phyloP scores from a whole-genome alignment of 2,329 filamentous ascomycete genomes.

The Microdochium nivale region DNA sequence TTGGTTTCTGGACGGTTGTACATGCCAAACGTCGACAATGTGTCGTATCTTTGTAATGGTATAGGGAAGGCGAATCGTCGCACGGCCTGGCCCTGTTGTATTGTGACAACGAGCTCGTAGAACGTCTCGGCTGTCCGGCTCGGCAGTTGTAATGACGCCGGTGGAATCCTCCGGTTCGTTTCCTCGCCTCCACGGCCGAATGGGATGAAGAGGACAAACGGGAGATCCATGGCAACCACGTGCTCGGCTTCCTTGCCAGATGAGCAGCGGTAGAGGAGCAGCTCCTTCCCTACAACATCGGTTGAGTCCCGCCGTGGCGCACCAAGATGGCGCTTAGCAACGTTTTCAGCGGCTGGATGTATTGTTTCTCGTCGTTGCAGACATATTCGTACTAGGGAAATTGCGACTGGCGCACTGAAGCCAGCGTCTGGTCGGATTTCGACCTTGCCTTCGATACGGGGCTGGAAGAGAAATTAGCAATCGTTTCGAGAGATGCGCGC shows the following conservation, averaged over 20 bases:
- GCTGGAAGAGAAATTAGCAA: slow-evolving; percentile 39
- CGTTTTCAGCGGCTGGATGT: slow-evolving; percentile 88
- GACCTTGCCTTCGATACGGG: slow-evolving; percentile 94
- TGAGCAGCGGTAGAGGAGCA: slow-evolving; percentile 80
- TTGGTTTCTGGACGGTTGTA: slow-evolving; percentile 93
- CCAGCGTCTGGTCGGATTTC: slow-evolving; percentile 85
- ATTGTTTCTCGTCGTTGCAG: slow-evolving; percentile 92
- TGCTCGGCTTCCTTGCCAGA: slow-evolving; percentile 78
- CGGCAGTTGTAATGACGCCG: slow-evolving; percentile 81
- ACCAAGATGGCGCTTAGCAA: slow-evolving; percentile 85
- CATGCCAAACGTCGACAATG: slow-evolving; percentile 97
- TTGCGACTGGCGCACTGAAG: slow-evolving; percentile 77
- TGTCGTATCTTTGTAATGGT: slow-evolving; percentile 88
- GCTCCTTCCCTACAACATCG: slow-evolving; percentile 92
- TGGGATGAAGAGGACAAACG: slow-evolving; percentile 95
- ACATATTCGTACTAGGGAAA: slow-evolving; percentile 91
- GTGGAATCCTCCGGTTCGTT: slow-evolving; percentile 79
- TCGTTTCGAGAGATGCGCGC: background rate
- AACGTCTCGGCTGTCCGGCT: slow-evolving; percentile 93
- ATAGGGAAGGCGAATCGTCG: slow-evolving; percentile 91
- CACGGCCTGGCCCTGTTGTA: slow-evolving; percentile 80
- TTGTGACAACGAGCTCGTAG: slow-evolving; percentile 92
- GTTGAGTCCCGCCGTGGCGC: slow-evolving; percentile 84
- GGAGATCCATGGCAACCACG: slow-evolving; percentile 91
- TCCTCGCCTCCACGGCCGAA: slow-evolving; percentile 89